These are phyloP conservation scores for Cyathus striatus DNA, from an alignment of 768 basidiomycete genomes.

Conservation along the genomic window DNA sequence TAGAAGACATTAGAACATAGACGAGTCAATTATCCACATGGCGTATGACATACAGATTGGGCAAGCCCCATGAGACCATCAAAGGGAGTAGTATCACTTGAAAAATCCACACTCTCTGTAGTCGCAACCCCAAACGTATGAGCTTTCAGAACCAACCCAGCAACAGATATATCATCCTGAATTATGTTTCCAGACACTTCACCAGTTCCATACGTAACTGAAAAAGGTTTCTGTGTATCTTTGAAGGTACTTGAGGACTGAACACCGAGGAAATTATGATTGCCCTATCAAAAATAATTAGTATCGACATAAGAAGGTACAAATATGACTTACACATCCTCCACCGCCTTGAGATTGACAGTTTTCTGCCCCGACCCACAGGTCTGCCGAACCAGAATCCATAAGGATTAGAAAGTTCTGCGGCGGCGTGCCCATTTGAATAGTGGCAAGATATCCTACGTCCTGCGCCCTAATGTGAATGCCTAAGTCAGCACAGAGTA, in stretches of 20 bases:
- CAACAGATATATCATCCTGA: constrained; percentile 58
- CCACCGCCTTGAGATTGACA: constrained; percentile 41
- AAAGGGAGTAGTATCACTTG: constrained; percentile 41
- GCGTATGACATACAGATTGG: constrained; percentile 44
- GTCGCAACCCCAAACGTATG: constrained; percentile 70
- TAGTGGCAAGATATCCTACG: constrained; percentile 47
- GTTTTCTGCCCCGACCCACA: constrained; percentile 57
- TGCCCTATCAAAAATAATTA: constrained; percentile 19
- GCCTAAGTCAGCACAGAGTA: not conserved
- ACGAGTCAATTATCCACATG: not conserved
- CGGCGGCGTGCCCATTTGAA: constrained; percentile 67
- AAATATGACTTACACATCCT: constrained; percentile 27
- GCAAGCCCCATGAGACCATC: constrained; percentile 80
- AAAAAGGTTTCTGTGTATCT: constrained; percentile 44
- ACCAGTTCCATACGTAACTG: constrained; percentile 68
- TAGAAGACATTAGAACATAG: constrained; percentile 1
- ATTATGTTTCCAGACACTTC: constrained; percentile 59
- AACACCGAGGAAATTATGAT: constrained; percentile 61
- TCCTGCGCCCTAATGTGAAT: constrained; percentile 30
- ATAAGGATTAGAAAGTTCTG: constrained; percentile 52
- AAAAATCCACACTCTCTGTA: constrained; percentile 59
- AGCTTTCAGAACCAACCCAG: constrained; percentile 47
- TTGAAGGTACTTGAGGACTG: constrained; percentile 59
- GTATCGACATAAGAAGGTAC: not conserved
- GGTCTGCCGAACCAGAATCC: constrained; percentile 68